Evolutionary conservation across 352 stramenopile species (phyloP).

Genomic region (Sclerospora graminicola): DNA sequence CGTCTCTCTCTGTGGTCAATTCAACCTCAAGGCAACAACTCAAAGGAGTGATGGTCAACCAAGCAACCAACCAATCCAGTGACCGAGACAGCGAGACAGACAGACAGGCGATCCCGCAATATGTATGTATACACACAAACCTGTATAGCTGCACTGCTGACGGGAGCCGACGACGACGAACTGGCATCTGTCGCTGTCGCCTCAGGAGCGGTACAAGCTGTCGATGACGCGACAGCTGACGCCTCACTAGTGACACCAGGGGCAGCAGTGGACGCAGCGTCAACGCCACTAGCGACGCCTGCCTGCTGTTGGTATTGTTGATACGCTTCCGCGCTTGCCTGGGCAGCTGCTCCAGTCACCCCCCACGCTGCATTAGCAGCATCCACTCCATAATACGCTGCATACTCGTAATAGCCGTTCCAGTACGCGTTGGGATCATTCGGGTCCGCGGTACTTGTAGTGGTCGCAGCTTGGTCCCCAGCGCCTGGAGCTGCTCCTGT

Average conservation of each 20-base stretch:
- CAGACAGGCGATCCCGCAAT: constrained; percentile 6
- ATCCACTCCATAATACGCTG: constrained; percentile 81
- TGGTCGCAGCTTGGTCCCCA: constrained; percentile 13
- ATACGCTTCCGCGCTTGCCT: constrained; percentile 60
- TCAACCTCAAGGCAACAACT: too few species aligned
- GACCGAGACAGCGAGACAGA: constrained; percentile 20
- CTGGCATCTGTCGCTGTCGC: constrained; percentile 9
- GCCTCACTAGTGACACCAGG: neutral
- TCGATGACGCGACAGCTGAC: neutral
- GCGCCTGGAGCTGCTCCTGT: constrained; percentile 3
- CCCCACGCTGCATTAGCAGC: constrained; percentile 79
- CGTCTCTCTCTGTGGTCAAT: too few species aligned
- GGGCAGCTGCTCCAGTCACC: constrained; percentile 60
- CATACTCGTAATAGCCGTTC: constrained; percentile 86
- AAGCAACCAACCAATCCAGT: constrained; percentile 4
- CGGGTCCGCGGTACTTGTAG: constrained; percentile 40
- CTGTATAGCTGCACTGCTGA: constrained; percentile 26
- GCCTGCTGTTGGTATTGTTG: constrained; percentile 62
- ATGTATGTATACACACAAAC: constrained; percentile 62
- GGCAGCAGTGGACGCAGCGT: constrained; percentile 2
- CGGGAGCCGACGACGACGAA: constrained; percentile 6
- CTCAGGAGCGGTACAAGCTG: constrained; percentile 1
- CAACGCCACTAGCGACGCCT: constrained; percentile 10
- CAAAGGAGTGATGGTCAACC: too few species aligned
- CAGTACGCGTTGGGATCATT: constrained; percentile 86